Evolutionary conservation across 108 stramenopile genomes (phyloP).

Genomic region (Cyclotella atomus): DNA sequence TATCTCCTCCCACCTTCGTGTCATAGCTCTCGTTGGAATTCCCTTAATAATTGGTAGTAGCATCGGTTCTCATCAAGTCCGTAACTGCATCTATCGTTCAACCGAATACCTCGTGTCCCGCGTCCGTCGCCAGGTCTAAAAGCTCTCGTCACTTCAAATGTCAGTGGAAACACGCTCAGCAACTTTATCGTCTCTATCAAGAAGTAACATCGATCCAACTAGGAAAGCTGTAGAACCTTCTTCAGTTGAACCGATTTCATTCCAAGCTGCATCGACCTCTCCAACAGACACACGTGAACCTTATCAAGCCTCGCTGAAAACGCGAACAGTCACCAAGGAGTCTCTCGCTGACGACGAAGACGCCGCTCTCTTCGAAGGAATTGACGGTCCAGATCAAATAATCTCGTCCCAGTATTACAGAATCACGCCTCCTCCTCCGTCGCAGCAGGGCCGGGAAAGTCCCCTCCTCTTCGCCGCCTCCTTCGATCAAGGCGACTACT

Average conservation of each 20-base stretch:
- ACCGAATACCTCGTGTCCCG: too few relatives aligned
- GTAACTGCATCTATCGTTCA: too few relatives aligned
- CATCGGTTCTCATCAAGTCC: too few relatives aligned
- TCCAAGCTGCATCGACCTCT: background rate
- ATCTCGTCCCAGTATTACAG: too few relatives aligned
- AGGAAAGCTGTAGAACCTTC: background rate
- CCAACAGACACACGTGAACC: background rate
- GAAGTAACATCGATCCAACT: background rate
- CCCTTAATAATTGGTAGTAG: too few relatives aligned
- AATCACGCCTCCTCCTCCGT: slow-evolving; percentile 7
- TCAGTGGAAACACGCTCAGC: background rate
- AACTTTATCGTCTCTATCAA: background rate
- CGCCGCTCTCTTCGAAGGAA: too few relatives aligned
- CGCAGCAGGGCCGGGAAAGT: background rate
- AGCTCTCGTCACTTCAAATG: background rate
- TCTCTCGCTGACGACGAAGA: background rate
- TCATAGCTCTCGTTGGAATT: too few relatives aligned
- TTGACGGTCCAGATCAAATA: too few relatives aligned
- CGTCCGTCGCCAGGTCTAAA: too few relatives aligned
- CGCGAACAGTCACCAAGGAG: slow-evolving; percentile 6
- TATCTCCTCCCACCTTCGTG: too few relatives aligned
- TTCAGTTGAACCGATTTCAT: background rate
- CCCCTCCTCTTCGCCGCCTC: slow-evolving; percentile 11
- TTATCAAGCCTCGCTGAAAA: background rate
- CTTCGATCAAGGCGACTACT: background rate